phyloP scores from a whole-genome alignment of 345 rosid genomes.

The Gossypium herbaceum region DNA sequence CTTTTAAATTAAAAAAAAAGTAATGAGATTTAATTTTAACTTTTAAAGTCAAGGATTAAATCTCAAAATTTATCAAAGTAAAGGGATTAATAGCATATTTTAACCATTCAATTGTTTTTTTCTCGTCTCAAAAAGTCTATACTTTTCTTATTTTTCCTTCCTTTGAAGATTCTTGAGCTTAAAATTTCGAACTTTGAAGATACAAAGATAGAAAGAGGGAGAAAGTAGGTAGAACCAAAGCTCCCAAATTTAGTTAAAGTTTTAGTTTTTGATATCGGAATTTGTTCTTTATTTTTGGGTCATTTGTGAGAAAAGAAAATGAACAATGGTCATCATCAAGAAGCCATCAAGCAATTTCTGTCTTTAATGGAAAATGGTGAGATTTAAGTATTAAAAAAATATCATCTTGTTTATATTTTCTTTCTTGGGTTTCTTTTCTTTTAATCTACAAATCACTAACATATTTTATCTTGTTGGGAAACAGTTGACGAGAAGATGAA shows the following conservation, averaged over 20 bases:
- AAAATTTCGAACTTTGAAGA: not conserved
- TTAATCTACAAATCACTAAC: slow-evolving; percentile 23
- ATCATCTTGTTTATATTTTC: too few species aligned
- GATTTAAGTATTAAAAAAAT: slow-evolving; percentile 17
- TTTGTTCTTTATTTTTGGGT: not conserved
- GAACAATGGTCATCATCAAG: slow-evolving; percentile 58
- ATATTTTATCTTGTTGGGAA: not conserved
- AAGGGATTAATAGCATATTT: not conserved
- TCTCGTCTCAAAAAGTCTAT: not conserved
- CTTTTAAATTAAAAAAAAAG: too few species aligned
- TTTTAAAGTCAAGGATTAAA: too few species aligned
- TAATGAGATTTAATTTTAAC: too few species aligned
- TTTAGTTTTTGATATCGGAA: not conserved
- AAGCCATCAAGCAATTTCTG: slow-evolving; percentile 70
- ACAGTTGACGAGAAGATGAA: slow-evolving; percentile 68
- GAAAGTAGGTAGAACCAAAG: not conserved
- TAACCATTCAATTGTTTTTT: not conserved
- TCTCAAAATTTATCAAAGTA: too few species aligned
- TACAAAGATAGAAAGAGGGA: not conserved
- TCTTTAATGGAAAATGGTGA: slow-evolving; percentile 68
- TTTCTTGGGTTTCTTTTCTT: slow-evolving; percentile 19
- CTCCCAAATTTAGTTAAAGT: not conserved
- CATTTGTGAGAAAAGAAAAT: slow-evolving; percentile 23
- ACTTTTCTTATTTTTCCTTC: not conserved
- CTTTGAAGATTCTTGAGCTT: not conserved